Evolutionary conservation across 331 rosid species (phyloP), one percentile per base, ranked within the genome.

Genomic region (Quercus lobata): DNA sequence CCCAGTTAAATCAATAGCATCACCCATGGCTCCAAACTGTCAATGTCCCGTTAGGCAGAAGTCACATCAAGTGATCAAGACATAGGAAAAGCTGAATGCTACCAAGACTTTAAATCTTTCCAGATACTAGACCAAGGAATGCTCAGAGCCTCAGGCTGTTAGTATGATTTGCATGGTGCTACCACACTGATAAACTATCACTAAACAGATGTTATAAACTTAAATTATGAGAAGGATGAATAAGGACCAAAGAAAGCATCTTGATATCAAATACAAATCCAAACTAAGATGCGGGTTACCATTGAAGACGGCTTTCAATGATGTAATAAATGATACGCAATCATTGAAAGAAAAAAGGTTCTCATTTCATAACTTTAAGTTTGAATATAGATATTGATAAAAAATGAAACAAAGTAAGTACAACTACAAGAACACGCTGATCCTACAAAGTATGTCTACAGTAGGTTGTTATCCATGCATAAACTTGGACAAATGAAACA

Each of bases 1-100:
- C 29, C 97, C 97, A 17, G 89, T 87, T 74, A 95, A 88, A 84
- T 95, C 97, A 87, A 92, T 80, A 52, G 89, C 73, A 72, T 94
- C 97, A 73, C 87, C 86, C 98, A 94, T 94, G 75, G 81, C 85
- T 88, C 74, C 84, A 76, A 85, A 65, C 86, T 86, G 77, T 68
- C 52, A 74, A 84, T 14, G 57, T 30, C 61, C 89, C 82, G 69
- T 8, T 71, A 71, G 61, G 56, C 72, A 46, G 21, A 32, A 12
- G 3, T 14, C 77, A 29, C 37, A 35, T 54, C 14, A 62, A 52
- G 44, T 29, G 24, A 35, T 54, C 9, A 56, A 52, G 44, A 29
- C 74, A 41, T 7, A 41, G 52, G 29, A 57, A 58, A 62, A 34
- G 44, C 69, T 15, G 37, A 37, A 4, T 3, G 30, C 49, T 56